Base-by-base conservation (phyloP, 2,329 filamentous ascomycete genomes). In the Kalaharituber pfeilii region DNA sequence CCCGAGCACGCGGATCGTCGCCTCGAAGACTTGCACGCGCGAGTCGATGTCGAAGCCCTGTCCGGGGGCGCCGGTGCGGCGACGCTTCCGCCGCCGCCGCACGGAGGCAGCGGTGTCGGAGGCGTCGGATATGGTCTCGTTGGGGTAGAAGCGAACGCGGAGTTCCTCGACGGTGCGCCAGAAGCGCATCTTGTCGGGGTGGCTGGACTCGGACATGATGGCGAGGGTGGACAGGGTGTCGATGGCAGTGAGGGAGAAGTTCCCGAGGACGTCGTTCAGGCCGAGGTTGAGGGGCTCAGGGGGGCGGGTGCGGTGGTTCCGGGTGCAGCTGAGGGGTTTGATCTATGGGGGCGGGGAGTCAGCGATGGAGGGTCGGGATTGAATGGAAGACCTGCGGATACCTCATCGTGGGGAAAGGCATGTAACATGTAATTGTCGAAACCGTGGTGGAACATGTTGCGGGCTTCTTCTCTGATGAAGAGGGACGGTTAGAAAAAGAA, bases 401-500 rank as follows among this genome's bases (percentile, higher is more conserved):
- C 79, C 76, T 91, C 91, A 66, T 98, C 91, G 69, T 96, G 91
- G 11, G 91, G 91, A 65, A 95, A 98, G 55, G 88, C 91, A 68
- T 94, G 75, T 60, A 78, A 71, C 81, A 95, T 91, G 72, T 98
- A 98, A 68, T 89, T 94, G 70, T 88, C 81, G 71, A 81, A 96
- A 57, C 91, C 91, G 73, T 98, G 91, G 69, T 94, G 94, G 72
- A 96, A 96, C 76, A 96, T 86, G 62, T 85, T 75, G 55, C 58
- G 50, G 24, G 58, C 58, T 52, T 59, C 58, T 25, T 61, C 59
- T 4, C 59, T 50, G 20, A 22, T 8, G 27, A 9, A 27, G 25
- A 18, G 47, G 13, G 25, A 13, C 25, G 24, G 7, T 50, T 50
- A 50, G 47, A n/a, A n/a, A n/a, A n/a, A n/a, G n/a, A n/a, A n/a